phyloP scores from a whole-genome alignment of 2,329 filamentous ascomycete genomes.

The Paecilomyces variotii region DNA sequence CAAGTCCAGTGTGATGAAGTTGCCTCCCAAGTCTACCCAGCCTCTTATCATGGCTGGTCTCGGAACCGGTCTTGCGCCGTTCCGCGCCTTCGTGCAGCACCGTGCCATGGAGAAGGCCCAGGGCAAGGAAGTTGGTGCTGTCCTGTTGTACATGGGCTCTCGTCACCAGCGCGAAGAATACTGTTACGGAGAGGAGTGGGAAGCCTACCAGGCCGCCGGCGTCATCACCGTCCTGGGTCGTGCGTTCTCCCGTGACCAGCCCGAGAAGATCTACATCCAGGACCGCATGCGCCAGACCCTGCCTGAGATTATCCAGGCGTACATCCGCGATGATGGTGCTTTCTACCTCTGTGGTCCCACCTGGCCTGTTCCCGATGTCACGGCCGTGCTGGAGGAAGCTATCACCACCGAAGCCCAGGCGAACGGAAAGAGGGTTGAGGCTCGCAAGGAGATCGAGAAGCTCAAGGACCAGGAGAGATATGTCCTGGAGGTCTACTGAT shows the following conservation, averaged over 20 bases:
- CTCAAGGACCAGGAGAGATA: slow-evolving; percentile 93
- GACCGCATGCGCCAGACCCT: slow-evolving; percentile 91
- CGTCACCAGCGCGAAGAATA: slow-evolving; percentile 98
- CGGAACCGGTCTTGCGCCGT: slow-evolving; percentile 96
- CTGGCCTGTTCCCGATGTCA: slow-evolving; percentile 97
- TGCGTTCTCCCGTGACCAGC: slow-evolving; percentile 94
- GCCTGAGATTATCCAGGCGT: slow-evolving; percentile 72
- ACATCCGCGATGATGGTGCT: slow-evolving; percentile 76
- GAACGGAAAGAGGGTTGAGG: slow-evolving; percentile 68
- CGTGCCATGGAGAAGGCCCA: slow-evolving; percentile 97
- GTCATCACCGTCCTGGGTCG: slow-evolving; percentile 90
- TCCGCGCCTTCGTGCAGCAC: slow-evolving; percentile 97
- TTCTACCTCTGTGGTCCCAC: slow-evolving; percentile 98
- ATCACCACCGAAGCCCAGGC: slow-evolving; percentile 66
- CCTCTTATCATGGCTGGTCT: slow-evolving; percentile 98
- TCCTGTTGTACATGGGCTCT: slow-evolving; percentile 92
- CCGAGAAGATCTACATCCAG: slow-evolving; percentile 98
- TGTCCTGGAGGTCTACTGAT: slow-evolving; percentile 91
- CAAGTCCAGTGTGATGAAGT: slow-evolving; percentile 98
- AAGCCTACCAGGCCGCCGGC: slow-evolving; percentile 90
- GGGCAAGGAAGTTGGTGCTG: slow-evolving; percentile 86
- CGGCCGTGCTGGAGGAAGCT: slow-evolving; percentile 85
- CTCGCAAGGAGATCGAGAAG: slow-evolving; percentile 87
- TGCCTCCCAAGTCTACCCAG: slow-evolving; percentile 77
- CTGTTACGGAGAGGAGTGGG: slow-evolving; percentile 98